phyloP scores from a whole-genome alignment of 1,284 basidiomycete genomes.

The Cryptococcus wingfieldii region DNA sequence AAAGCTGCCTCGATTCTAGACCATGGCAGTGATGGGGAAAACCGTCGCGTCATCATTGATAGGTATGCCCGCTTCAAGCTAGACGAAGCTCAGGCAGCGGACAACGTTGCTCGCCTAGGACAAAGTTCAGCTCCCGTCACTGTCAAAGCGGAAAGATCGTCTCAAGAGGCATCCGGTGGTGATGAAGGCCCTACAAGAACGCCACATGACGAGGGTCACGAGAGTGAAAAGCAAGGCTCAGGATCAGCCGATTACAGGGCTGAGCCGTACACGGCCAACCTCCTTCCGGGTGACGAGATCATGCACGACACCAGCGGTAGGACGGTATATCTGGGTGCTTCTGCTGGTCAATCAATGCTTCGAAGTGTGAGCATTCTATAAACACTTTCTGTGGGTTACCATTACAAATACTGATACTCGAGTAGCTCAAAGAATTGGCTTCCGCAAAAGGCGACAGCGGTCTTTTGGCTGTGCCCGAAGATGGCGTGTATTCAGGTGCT shows the following conservation, averaged over 20 bases:
- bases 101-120: constrained; percentile 11
- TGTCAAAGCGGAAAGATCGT: not conserved
- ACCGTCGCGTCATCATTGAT: constrained; percentile 43
- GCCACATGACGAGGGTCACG: not conserved
- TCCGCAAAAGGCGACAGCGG: constrained; percentile 21
- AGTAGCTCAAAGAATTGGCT: constrained; percentile 31
- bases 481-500: constrained; percentile 43
- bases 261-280: constrained; percentile 36
- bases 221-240: no score
- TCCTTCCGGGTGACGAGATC: constrained; percentile 42
- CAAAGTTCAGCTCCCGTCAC: not conserved
- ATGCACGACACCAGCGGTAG: constrained; percentile 33
- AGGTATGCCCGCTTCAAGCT: constrained; percentile 45
- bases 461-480: constrained; percentile 38
- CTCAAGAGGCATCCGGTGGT: not conserved
- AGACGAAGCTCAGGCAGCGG: constrained; percentile 39
- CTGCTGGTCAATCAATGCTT: constrained; percentile 42
- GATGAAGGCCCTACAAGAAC: not conserved
- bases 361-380: constrained; percentile 21
- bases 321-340: constrained; percentile 39
- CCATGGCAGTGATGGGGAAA: constrained; percentile 24
- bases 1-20: not conserved
- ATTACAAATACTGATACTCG: not conserved
- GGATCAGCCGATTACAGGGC: constrained; percentile 17
- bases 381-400: not conserved